Evolutionary conservation across 805 yeast genomes (phyloP).

Genomic region (Cyberlindnera nakhonratchasimensis): DNA sequence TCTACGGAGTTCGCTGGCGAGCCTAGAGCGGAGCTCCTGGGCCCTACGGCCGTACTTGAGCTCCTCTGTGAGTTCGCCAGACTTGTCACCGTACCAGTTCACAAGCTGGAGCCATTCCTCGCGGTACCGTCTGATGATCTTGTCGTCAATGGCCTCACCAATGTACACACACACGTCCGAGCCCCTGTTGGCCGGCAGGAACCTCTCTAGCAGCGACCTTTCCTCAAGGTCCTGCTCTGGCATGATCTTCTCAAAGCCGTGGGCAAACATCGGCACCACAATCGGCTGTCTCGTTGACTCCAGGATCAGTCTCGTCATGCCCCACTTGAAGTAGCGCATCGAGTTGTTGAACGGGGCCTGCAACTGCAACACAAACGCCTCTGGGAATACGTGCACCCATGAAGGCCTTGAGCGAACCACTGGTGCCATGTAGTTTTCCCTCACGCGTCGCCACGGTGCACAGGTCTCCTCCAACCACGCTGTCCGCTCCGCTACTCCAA

Average conservation of each 20-base stretch:
- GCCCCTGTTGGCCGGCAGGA: conserved; percentile 62
- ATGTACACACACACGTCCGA: conserved; percentile 64
- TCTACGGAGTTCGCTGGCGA: conserved; percentile 67
- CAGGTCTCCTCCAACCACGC: conserved; percentile 18
- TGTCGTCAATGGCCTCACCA: conserved; percentile 68
- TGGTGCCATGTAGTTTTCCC: conserved; percentile 45
- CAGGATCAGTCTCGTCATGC: conserved; percentile 75
- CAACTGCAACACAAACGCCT: conserved; percentile 86
- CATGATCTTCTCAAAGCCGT: conserved; percentile 82
- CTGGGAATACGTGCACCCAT: conserved; percentile 96
- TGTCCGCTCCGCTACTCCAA: conserved; percentile 2
- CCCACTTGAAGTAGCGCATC: conserved; percentile 96
- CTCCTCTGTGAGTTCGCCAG: conserved; percentile 61
- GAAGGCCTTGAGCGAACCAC: conserved; percentile 61
- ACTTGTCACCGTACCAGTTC: conserved; percentile 45
- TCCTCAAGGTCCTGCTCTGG: conserved; percentile 65
- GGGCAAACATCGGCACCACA: conserved; percentile 78
- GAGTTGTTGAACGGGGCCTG: conserved; percentile 77
- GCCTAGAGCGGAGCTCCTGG: conserved; percentile 57
- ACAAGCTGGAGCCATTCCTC: conserved; percentile 66
- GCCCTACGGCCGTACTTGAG: conserved; percentile 65
- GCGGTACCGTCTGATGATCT: conserved; percentile 56
- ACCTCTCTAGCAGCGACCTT: conserved; percentile 45
- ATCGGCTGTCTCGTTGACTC: conserved; percentile 85
- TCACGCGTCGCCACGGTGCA: conserved; percentile 15